Base-by-base conservation (phyloP, 2,329 filamentous ascomycete genomes). In the Aspergillus quadrilineatus region DNA sequence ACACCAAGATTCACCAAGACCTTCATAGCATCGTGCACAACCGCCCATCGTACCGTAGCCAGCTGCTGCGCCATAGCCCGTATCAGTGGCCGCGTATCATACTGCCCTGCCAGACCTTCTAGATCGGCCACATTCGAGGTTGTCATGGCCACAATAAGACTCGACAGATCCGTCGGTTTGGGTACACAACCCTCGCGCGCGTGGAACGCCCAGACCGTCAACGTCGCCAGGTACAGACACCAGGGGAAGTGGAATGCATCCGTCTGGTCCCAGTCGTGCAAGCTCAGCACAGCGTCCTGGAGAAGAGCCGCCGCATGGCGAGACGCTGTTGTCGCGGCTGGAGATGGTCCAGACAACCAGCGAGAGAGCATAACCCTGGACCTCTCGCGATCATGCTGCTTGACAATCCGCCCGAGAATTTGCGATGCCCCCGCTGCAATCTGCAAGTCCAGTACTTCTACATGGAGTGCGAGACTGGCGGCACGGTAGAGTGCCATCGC, bases 241-340 rank as follows among this genome's bases (percentile, higher is more conserved):
- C 84, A 87, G 0, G 83, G 82, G 15, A 85, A 82, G 63, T 86
- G 83, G 64, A 86, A 86, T 0, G 82, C 70, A 43, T 82, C 79
- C 42, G 78, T 79, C 1, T 79, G 76, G 17, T 82, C 80, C 56
- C 78, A 80, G 36, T 82, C 77, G 10, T 80, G 74, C 2, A 85
- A 69, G 28, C 77, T 76, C 34, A 76, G 69, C 7, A 80, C 75
- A 0, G 80, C 79, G 28, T 82, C 79, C 10, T 76, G 74, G 0
- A 86, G 68, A 10, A 86, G 71, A 2, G 69, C 70, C 0, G 83
- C 81, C 0, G 83, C 82, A 61, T 86, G 84, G 68, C 79, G 82
- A 4, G 65, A 61, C 8, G 63, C 63, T 2, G 43, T 50, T 4
- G 59, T 41, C 2, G 58, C 56, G 5, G 56, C 52, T 1, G 39